A percentile compares a stretch with the other conserved stretches of the same genome.
These are phyloP conservation scores for Zizania latifolia DNA, from an alignment of 176 grass and related monocot species.

Conservation along the genomic window DNA sequence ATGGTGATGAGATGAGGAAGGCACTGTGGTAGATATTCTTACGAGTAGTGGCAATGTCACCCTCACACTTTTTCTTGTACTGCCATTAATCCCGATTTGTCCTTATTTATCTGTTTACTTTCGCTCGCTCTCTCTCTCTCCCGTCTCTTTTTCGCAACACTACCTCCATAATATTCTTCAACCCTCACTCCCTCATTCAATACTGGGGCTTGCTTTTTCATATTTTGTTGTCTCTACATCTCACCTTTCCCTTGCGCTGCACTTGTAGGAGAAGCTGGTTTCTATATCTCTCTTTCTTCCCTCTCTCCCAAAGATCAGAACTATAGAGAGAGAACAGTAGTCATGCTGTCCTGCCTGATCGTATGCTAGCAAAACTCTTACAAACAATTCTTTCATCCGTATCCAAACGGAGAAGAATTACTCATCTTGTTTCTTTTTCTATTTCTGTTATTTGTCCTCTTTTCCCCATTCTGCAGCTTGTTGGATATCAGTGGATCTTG, in stretches of 20 bases:
- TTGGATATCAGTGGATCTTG: constrained; percentile 25
- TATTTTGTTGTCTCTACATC: constrained; percentile 33
- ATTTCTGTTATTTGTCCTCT: neutral
- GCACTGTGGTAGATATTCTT: constrained; percentile 56
- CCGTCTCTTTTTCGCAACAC: constrained; percentile 34
- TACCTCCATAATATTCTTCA: constrained; percentile 47
- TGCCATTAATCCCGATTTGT: constrained; percentile 57
- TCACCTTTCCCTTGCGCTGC: constrained; percentile 52
- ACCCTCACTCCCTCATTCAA: constrained; percentile 31
- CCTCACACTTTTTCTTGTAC: constrained; percentile 64
- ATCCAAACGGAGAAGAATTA: constrained; percentile 23
- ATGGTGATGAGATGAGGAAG: constrained; percentile 29
- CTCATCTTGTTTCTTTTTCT: constrained; percentile 16
- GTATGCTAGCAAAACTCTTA: constrained; percentile 31
- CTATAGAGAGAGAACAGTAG: constrained; percentile 23
- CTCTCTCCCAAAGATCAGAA: constrained; percentile 18
- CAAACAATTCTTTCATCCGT: constrained; percentile 28
- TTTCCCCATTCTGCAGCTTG: constrained; percentile 22
- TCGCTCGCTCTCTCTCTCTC: neutral
- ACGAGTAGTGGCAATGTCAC: constrained; percentile 61
- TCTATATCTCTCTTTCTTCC: neutral
- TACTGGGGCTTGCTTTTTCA: constrained; percentile 36
- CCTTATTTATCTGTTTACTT: constrained; percentile 56
- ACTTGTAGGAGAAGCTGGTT: constrained; percentile 20
- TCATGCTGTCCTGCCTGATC: constrained; percentile 38